Conservation (phyloP, 495 filamentous ascomycete species). For the Penicillium turbatum region DNA sequence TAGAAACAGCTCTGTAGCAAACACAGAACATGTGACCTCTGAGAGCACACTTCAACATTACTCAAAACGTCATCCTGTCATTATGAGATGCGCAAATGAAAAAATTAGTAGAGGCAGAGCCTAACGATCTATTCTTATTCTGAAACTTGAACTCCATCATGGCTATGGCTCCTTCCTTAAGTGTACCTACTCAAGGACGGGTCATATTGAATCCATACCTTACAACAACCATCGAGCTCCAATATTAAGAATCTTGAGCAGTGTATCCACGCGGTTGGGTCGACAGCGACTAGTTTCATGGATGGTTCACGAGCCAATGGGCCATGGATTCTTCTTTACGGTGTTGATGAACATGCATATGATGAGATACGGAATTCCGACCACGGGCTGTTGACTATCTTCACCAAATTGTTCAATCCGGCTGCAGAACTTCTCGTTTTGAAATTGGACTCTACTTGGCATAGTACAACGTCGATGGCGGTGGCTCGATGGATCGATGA, state of each 20-base stretch:
- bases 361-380: not conserved
- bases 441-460: not conserved
- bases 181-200: not conserved
- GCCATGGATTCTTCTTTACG: not conserved
- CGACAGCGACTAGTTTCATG: not conserved
- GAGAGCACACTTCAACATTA: too few species aligned
- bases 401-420: not conserved
- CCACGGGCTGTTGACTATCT: not conserved
- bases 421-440: not conserved
- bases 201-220: not conserved
- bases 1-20: too few species aligned
- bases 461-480: not conserved
- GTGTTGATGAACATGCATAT: not conserved
- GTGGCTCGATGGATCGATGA: not conserved
- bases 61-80: too few species aligned
- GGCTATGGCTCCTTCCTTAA: not conserved
- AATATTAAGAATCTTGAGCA: not conserved
- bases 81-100: too few species aligned
- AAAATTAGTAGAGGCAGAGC: too few species aligned
- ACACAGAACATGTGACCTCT: too few species aligned
- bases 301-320: not conserved
- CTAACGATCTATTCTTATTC: too few species aligned
- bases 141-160: not conserved
- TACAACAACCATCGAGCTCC: not conserved
- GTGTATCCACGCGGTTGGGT: not conserved